Base-by-base conservation (phyloP, 495 filamentous ascomycete genomes). In the Hypoxylon trugodes region DNA sequence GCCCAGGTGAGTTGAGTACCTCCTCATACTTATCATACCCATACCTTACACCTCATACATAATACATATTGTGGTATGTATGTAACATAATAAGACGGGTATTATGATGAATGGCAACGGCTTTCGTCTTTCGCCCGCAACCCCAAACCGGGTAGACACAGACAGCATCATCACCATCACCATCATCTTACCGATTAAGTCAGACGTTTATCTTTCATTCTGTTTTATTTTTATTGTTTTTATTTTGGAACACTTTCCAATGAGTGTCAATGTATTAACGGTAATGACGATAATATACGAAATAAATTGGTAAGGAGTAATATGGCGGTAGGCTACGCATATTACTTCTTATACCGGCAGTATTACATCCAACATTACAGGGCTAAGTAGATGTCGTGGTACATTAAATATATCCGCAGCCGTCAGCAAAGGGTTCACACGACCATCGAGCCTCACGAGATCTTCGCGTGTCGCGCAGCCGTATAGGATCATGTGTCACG, bases 401-500 rank as follows among this genome's bases (percentile, higher is more conserved):
- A n/a, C n/a, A n/a, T n/a, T n/a, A n/a, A n/a, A n/a, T n/a, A n/a
- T n/a, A n/a, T n/a, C n/a, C n/a, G n/a, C n/a, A n/a, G n/a, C n/a
- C 19, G 45, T 48, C 28, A 10, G 19, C n/a, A 4, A 4, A 36
- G 2, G 2, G 4, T 21, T 61, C 57, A 61, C 58, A 59, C 52
- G 53, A 61, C 52, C 48, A 37, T 21, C 48, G 10, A 35, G 55
- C 45, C 56, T 61, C 49, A 55, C 62, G 30, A 49, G 38, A 43
- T 65, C 63, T n/a, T 66, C 45, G 51, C 46, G 43, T 67, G 64
- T 67, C 64, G 40, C 53, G 64, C 64, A 67, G 64, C 58, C 52
- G 58, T 53, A 24, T 40, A 46, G 58, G 58, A 67, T 67, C 64
- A 67, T 61, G 64, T 61, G 64, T 58, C 28, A 42, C 26, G 37